Percentiles rank a stretch among this genome's conserved stretches.
phyloP scores from a whole-genome alignment of 257 asterid species.

The Striga asiatica region DNA sequence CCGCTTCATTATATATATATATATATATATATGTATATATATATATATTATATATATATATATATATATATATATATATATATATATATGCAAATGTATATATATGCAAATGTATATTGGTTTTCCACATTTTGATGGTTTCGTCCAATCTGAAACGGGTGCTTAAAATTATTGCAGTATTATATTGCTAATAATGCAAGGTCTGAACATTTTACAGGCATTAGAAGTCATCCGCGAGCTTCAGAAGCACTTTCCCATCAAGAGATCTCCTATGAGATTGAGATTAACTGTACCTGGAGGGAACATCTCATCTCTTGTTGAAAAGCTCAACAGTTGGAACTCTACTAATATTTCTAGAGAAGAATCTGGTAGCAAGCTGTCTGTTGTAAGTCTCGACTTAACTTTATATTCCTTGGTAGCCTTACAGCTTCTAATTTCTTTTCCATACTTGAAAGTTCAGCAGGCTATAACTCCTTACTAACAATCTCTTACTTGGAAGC shows the following conservation, averaged over 20 bases:
- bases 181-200: neutral
- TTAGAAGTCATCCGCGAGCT: conserved; percentile 88
- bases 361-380: conserved; percentile 50
- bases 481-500: neutral
- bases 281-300: conserved; percentile 54
- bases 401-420: neutral
- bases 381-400: conserved; percentile 45
- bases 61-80: no score
- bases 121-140: conserved; percentile 1
- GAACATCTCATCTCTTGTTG: conserved; percentile 35
- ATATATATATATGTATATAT: no score
- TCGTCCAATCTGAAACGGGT: neutral
- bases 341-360: conserved; percentile 49
- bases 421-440: neutral
- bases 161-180: neutral
- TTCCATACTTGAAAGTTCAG: neutral
- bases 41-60: no score
- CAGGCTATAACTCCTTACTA: neutral
- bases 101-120: no score
- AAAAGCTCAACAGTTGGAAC: conserved; percentile 56
- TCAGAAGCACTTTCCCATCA: conserved; percentile 80
- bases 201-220: conserved; percentile 41
- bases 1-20: no score
- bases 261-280: conserved; percentile 86
- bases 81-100: no score